Evolutionary conservation across 1,284 basidiomycete species (phyloP), one percentile per base, ranked within the genome.

Genomic region (Golubevia sp.): DNA sequence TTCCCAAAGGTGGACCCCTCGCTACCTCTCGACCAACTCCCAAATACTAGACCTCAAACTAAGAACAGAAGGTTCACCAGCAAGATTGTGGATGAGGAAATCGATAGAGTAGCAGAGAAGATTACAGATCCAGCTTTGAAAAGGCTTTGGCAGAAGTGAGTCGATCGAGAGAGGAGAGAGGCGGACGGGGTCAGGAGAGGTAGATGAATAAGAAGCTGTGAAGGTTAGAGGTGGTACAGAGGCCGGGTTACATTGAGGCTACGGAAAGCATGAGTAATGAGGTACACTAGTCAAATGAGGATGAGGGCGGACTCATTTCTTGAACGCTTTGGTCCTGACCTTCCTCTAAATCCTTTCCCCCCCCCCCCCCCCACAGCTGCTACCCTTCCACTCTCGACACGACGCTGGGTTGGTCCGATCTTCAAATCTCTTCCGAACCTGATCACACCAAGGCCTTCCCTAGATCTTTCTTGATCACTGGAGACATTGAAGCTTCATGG

Each of bases 361-460:
- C n/a, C n/a, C n/a, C n/a, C n/a, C n/a, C 48, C 48, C 20, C 48
- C 20, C 20, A 18, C 48, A 49, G 48, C 50, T 60, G 63, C 18
- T 73, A 68, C 27, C 71, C 71, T 2, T 71, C 71, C 61, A 68
- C 57, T 1, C 66, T 76, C 34, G 74, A 76, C 30, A 73, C 73
- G 1, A 74, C 74, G 7, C 65, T 76, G 7, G 66, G 49, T 21
- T 76, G 70, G 73, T 66, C 63, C 0, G 72, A 74, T 63, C 55
- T 67, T 11, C 63, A 73, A 49, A 64, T 67, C 38, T 21, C 66
- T 52, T 44, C 38, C 13, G 60, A 66, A 34, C 64, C 64, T 0
- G 66, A 69, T 24, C 49, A 55, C 3, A 5, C 58, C 27, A 62
- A 66, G 23, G 67, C 68, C 13, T 73, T 74, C 52, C 72, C 72